Evolutionary conservation across 352 stramenopile genomes (phyloP), one percentile per base, ranked within the genome.

Genomic region (Phytophthora fragariaefolia): DNA sequence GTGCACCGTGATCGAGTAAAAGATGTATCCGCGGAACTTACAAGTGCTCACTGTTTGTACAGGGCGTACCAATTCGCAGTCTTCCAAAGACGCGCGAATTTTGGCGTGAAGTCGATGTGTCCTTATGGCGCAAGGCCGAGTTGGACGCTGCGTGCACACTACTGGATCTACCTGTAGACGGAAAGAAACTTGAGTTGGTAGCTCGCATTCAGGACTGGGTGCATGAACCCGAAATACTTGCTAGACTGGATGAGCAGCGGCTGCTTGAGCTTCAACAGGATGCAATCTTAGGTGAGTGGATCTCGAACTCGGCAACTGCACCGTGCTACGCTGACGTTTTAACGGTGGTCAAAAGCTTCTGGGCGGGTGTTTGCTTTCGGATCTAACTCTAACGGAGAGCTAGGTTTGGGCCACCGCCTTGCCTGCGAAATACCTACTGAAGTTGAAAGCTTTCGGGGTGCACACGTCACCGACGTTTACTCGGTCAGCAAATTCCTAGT

Each of bases 141-240:
- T 72, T 93, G 18, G 74, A 90, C 12, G 80, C 73, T 9, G 83
- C 81, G 1, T 90, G 82, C 20, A 66, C 65, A 48, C 72, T 93
- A 18, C 58, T 93, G 20, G 83, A 90, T 60, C 69, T 93, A 34
- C 70, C 71, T 6, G 49, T 42, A 7, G 49, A 51, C 6, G 82
- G 80, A 8, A 91, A 88, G 57, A 93, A 92, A 48, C 51, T 73
- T 4, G 82, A 90, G 56, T 53, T 93, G 17, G 56, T 92, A 20
- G 81, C 83, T 48, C 72, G 82, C 7, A 77, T 93, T 20, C 82
- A 92, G 61, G 85, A 91, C 61, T 93, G 85, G 85, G 66, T 93
- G 46, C 60, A 89, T 52, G 80, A 80, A 45, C 79, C 85, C 3
- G 76, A 80, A 60, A 79, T 89, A 55, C 22, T 63, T 4, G 76